Base-by-base conservation (phyloP, 2,329 filamentous ascomycete species). In the Plenodomus biglobosus region DNA sequence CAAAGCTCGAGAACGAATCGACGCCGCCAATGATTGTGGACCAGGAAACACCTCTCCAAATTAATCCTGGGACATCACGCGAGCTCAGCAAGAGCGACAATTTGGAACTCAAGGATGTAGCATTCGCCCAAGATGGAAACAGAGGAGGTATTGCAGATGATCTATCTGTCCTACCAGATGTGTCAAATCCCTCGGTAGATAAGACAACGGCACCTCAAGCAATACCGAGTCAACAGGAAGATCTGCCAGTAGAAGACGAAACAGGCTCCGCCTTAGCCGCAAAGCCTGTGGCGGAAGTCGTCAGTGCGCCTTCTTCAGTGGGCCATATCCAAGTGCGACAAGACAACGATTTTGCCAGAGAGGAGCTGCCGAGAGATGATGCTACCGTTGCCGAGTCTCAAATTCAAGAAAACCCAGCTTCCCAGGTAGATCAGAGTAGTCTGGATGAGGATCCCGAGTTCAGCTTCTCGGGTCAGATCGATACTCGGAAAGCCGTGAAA, bases 41-140 rank as follows among this genome's bases (percentile, higher is more conserved):
- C 3, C 35, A 17, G 15, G 16, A 3, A 16, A 37, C 15, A 8
- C 18, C 35, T 37, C 16, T 37, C 8, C 4, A 37, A 6, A 16
- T 15, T 16, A 37, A 11, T 32, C 41, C 46, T 17, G 8, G 30
- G 2, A 45, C 51, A 18, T 46, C 53, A 15, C 56, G 43, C 21
- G 71, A 72, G 53, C 62, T 62, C 49, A 67, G 70, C 24, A 75
- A 76, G 61, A 76, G 76, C 41, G 70, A 73, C 21, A 75, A 75
- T 58, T 76, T 8, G 27, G 11, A 76, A 50, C 64, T 61, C 13
- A 54, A 59, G 39, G 38, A 54, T 19, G 37, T 45, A 39, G 38
- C 42, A 2, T 13, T 44, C 8, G 34, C 21, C 10, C 46, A 22
- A 32, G 40, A 52, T 19, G 48, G 50, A 17, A 39, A 43, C n/a